These are phyloP conservation scores for Hericium coralloides DNA, from an alignment of 768 basidiomycete genomes.

Conservation along the genomic window DNA sequence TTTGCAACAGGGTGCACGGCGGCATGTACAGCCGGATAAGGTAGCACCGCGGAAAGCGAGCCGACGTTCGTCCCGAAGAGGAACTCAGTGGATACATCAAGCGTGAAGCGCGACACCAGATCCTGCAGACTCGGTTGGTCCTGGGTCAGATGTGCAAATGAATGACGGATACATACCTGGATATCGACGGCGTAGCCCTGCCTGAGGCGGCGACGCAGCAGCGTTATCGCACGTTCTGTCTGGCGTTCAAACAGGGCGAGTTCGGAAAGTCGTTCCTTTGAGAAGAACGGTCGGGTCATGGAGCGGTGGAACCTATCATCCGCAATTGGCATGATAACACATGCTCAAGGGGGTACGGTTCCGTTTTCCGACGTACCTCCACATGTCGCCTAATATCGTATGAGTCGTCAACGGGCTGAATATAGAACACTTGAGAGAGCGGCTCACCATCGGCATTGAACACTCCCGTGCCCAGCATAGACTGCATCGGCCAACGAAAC, in stretches of 20 bases:
- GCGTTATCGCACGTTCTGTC: slow-evolving; percentile 16
- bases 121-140: slow-evolving; percentile 18
- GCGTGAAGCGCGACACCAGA: slow-evolving; percentile 34
- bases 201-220: slow-evolving; percentile 8
- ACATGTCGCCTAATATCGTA: background rate
- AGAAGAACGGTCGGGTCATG: slow-evolving; percentile 27
- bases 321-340: background rate
- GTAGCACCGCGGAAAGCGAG: slow-evolving; percentile 23
- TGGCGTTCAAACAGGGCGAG: slow-evolving; percentile 24
- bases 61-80: slow-evolving; percentile 35
- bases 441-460: background rate
- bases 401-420: background rate
- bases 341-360: background rate
- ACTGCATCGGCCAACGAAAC: background rate
- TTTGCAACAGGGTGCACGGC: background rate
- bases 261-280: slow-evolving; percentile 21
- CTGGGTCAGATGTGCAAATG: background rate
- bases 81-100: slow-evolving; percentile 44
- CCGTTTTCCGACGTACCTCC: background rate
- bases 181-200: slow-evolving; percentile 21
- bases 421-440: background rate
- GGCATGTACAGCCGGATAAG: background rate
- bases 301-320: slow-evolving; percentile 22
- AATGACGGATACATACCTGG: slow-evolving; percentile 23
- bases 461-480: background rate